A percentile compares a stretch with the other conserved stretches of the same genome.
Evolutionary conservation across 371 early-diverging fungal genomes (phyloP).

Genomic region (Phascolomyces articulosus): DNA sequence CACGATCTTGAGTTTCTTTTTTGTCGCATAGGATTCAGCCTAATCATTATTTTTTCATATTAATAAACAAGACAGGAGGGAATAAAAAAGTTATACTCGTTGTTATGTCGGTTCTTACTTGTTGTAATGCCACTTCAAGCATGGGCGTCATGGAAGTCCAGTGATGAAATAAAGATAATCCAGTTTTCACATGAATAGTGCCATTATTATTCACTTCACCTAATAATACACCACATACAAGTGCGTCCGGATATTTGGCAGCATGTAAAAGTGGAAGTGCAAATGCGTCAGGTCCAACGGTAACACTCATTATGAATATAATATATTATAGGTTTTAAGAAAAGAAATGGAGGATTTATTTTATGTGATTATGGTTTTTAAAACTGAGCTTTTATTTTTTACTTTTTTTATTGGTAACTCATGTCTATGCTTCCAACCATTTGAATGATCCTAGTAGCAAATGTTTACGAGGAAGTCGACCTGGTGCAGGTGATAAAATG

Average conservation of each 20-base stretch:
- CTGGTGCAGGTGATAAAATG: constrained; percentile 86
- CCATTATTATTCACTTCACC: constrained; percentile 43
- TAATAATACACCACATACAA: constrained; percentile 73
- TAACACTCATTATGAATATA: constrained; percentile 1
- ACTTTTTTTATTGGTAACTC: background rate
- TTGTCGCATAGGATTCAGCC: constrained; percentile 56
- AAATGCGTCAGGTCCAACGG: constrained; percentile 64
- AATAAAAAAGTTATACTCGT: background rate
- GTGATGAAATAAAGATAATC: constrained; percentile 81
- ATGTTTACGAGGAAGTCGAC: constrained; percentile 82
- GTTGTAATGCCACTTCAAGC: constrained; percentile 78
- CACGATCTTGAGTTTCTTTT: constrained; percentile 50
- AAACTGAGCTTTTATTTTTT: background rate
- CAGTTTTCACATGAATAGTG: constrained; percentile 53
- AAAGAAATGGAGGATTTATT: too few relatives aligned
- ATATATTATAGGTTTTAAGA: background rate
- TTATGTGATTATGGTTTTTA: background rate
- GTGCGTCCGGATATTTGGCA: constrained; percentile 75
- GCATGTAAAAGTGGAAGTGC: constrained; percentile 77
- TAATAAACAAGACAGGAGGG: too few relatives aligned
- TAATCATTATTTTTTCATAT: constrained; percentile 13
- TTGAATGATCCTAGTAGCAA: constrained; percentile 84
- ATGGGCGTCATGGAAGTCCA: constrained; percentile 78
- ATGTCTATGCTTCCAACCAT: constrained; percentile 69
- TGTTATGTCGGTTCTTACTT: constrained; percentile 52